Evolutionary conservation across 441 rosid species (phyloP), one percentile per base, ranked within the genome.

Genomic region (Melastoma candidum): DNA sequence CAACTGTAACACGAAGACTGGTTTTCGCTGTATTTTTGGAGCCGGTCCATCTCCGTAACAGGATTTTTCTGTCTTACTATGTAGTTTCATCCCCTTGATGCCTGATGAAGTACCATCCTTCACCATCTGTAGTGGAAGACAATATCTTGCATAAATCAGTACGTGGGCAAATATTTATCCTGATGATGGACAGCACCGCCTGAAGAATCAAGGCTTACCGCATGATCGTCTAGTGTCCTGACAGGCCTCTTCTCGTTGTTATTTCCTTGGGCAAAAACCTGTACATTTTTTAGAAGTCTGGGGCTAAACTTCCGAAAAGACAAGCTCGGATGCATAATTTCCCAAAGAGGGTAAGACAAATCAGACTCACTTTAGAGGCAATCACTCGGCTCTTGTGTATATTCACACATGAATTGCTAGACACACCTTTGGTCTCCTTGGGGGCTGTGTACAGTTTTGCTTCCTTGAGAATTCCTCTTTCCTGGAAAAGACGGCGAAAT

Each of bases 391-490:
- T 72, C 58, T 56, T 69, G 52, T 49, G 61, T 25, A 46, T 47
- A 48, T 44, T 68, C 26, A 65, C 70, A 44, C 53, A 62, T 25
- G 44, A 25, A 46, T 52, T 22, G 48, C 58, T 67, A 9, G 66
- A 14, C 14, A 44, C 53, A 45, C 70, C 44, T 24, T 66, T 32
- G 12, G 58, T 71, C 48, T 78, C 90, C 63, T 73, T 66, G 46
- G 58, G 44, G 49, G 75, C 73, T 36, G 52, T 61, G 62, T 26
- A 55, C 11, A 68, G 70, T 66, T 81, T 87, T 56, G 88, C 77
- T 65, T 84, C 96, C 74, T 90, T 90, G 47, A 81, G 81, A 60
- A 81, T 72, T 59, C 58, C 39, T 58, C 96, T 73, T 76, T 87
- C 88, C 97, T 84, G 25, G 1, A 48, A 65, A 49, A 17, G 54